phyloP scores from a whole-genome alignment of 2,329 filamentous ascomycete genomes.

The Purpureocillium takamizusanense region DNA sequence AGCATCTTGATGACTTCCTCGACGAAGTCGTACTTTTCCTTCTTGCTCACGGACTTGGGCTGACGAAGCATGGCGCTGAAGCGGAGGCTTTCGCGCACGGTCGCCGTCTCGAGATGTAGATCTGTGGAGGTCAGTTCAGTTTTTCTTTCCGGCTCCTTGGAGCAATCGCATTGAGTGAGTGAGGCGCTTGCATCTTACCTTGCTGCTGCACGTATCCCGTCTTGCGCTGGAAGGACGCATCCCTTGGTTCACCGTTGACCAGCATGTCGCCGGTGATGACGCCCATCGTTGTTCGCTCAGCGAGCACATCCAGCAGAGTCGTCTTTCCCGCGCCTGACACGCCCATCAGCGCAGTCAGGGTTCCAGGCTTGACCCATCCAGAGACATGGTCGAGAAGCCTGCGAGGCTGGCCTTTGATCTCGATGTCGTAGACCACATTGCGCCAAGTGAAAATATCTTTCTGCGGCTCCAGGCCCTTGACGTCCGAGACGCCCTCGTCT shows the following conservation, averaged over 20 bases:
- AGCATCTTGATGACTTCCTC: slow-evolving; percentile 58
- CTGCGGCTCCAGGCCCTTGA: slow-evolving; percentile 28
- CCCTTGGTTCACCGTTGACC: slow-evolving; percentile 49
- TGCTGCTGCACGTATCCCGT: slow-evolving; percentile 62
- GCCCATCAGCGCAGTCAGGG: slow-evolving; percentile 69
- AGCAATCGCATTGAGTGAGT: too few relatives aligned
- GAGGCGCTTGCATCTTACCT: slow-evolving; percentile 22
- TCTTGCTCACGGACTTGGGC: slow-evolving; percentile 38
- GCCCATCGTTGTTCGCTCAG: slow-evolving; percentile 46
- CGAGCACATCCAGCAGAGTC: slow-evolving; percentile 31
- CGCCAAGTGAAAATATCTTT: slow-evolving; percentile 68
- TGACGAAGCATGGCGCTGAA: slow-evolving; percentile 52
- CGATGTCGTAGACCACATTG: slow-evolving; percentile 60
- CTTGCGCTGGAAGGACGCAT: slow-evolving; percentile 52
- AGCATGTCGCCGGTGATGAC: slow-evolving; percentile 59
- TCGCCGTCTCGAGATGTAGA: slow-evolving; percentile 45
- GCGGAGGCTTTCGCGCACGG: slow-evolving; percentile 43
- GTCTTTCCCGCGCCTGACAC: slow-evolving; percentile 40
- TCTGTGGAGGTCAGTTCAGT: slow-evolving; percentile 30
- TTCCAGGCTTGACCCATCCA: slow-evolving; percentile 86
- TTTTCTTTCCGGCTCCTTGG: too few relatives aligned
- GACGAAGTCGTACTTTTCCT: slow-evolving; percentile 53
- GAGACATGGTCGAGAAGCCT: slow-evolving; percentile 69
- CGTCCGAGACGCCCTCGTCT: slow-evolving; percentile 9
- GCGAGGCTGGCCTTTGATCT: slow-evolving; percentile 66